Percentiles rank a stretch among this genome's conserved stretches.
Conservation (phyloP, 2,329 filamentous ascomycete genomes). For the Cercospora canescens region DNA sequence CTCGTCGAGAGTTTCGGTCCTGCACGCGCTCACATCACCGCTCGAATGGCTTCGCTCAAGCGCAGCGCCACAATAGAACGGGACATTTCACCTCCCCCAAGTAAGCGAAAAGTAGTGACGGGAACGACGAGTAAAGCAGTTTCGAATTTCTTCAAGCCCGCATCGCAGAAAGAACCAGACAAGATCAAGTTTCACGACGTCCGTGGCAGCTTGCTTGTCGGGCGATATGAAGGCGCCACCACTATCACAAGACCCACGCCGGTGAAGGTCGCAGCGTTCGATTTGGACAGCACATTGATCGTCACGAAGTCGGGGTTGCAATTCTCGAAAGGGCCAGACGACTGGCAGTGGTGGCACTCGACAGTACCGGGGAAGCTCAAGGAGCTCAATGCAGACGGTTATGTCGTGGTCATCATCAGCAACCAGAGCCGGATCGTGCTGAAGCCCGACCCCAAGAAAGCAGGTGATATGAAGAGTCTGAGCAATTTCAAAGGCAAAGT, state of each 20-base stretch:
- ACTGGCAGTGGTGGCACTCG: slow-evolving; percentile 94
- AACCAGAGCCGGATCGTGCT: slow-evolving; percentile 86
- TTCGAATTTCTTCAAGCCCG: slow-evolving; percentile 83
- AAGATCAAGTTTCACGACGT: slow-evolving; percentile 67
- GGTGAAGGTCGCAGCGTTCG: slow-evolving; percentile 70
- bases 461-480: slow-evolving; percentile 66
- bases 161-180: slow-evolving; percentile 80
- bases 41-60: slow-evolving; percentile 32
- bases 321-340: slow-evolving; percentile 67
- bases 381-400: slow-evolving; percentile 71
- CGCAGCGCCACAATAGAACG: slow-evolving; percentile 41
- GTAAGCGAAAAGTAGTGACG: slow-evolving; percentile 56
- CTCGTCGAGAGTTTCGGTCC: neutral
- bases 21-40: neutral
- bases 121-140: slow-evolving; percentile 64
- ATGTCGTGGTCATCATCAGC: slow-evolving; percentile 75
- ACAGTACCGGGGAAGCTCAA: slow-evolving; percentile 68
- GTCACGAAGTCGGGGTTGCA: slow-evolving; percentile 76
- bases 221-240: slow-evolving; percentile 56
- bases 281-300: slow-evolving; percentile 86
- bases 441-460: slow-evolving; percentile 64
- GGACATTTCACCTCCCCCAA: slow-evolving; percentile 58
- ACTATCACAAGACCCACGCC: slow-evolving; percentile 34
- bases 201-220: slow-evolving; percentile 73
- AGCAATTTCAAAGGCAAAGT: slow-evolving; percentile 82